phyloP scores from a whole-genome alignment of 352 stramenopile species.

The Phytophthora syringae region DNA sequence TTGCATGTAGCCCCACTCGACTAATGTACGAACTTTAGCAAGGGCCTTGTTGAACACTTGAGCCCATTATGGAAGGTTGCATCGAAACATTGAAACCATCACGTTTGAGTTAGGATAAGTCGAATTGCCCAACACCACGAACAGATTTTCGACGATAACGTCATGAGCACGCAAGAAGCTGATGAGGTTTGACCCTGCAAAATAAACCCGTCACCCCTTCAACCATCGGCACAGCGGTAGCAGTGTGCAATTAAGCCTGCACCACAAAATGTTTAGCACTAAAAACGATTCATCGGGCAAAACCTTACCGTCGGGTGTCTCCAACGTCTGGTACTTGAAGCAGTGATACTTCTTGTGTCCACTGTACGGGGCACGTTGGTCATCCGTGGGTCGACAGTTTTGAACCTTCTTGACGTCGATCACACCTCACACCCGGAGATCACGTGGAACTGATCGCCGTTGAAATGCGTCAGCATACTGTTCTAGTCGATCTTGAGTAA shows the following conservation, averaged over 20 bases:
- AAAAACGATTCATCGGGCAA: neutral
- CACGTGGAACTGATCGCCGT: neutral
- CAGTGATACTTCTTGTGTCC: conserved; percentile 4
- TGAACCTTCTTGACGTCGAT: conserved; percentile 3
- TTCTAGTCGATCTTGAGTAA: too few species aligned
- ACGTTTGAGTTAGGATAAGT: conserved; percentile 1
- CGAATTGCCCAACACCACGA: neutral
- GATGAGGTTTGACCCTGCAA: neutral
- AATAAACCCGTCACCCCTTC: neutral
- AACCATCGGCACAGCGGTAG: neutral
- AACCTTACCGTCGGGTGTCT: neutral
- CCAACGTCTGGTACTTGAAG: conserved; percentile 9
- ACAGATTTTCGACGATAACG: neutral
- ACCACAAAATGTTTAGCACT: neutral
- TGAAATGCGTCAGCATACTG: neutral
- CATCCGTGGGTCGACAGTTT: conserved; percentile 4
- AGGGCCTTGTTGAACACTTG: neutral
- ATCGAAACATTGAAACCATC: conserved; percentile 4
- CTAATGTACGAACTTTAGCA: neutral
- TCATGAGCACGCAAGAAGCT: neutral
- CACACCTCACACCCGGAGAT: neutral
- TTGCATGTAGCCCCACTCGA: conserved; percentile 2
- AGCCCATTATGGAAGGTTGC: neutral
- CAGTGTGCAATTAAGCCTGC: conserved; percentile 4
- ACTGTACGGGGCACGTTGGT: neutral